Base-by-base conservation (phyloP, 345 rosid genomes). In the Abelmoschus esculentus region DNA sequence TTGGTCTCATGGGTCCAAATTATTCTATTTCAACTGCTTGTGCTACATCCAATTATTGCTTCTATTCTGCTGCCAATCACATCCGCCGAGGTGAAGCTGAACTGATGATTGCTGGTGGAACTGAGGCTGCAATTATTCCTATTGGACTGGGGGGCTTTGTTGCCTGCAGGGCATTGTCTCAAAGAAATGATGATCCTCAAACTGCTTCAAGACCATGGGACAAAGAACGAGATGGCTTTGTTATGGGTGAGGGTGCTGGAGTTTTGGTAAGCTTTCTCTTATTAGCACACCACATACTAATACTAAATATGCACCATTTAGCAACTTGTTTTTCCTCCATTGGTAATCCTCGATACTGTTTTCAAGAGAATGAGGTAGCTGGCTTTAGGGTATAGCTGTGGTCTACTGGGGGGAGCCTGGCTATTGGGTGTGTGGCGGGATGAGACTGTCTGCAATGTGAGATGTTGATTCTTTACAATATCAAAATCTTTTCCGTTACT, bases 171-270 rank as follows among this genome's bases (percentile, higher is more conserved):
- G 99, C 99, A 7, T 72, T 96, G 66, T 96, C 99, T 28, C 99
- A 96, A 83, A 86, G 99, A 75, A 96, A 96, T 71, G 99, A 90
- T 84, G 98, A 96, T 67, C 99, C 99, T 31, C 81, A 87, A 77
- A 96, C 97, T 5, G 99, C 99, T 46, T 96, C 99, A 18, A 87
- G 99, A 87, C 99, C 99, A 0, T 96, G 99, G 98, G 98, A 96
- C 83, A 89, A 76, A 80, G 91, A 75, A 69, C 80, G 99, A 75
- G 98, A 96, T 83, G 99, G 98, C 29, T 96, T 96, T 64, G 99
- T 96, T 36, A 92, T 96, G 98, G 99, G 99, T 64, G 99, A 96
- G 83, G 98, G 98, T 73, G 90, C 97, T 62, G 98, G 98, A 73
- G 87, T 96, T 13, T 72, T 96, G 98, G 99, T 92, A 83, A 90